phyloP scores from a whole-genome alignment of 2,329 filamentous ascomycete species.

The Sarocladiaceae sp. region DNA sequence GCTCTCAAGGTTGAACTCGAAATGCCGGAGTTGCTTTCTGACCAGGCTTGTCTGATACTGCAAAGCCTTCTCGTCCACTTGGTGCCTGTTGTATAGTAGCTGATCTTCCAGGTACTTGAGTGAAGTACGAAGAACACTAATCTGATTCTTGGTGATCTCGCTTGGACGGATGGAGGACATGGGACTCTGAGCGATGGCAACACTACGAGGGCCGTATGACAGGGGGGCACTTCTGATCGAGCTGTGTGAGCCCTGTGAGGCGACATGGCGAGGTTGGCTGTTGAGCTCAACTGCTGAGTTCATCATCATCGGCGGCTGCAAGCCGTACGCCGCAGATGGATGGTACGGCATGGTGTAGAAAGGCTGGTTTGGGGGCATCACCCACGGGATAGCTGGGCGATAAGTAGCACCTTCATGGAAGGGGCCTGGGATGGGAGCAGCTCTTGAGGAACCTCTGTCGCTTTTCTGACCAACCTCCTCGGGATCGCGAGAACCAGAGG shows the following conservation, averaged over 20 bases:
- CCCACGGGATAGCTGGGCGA: conserved; percentile 3
- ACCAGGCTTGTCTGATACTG: conserved; percentile 37
- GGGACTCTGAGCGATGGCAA: conserved; percentile 23
- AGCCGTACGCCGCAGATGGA: conserved; percentile 18
- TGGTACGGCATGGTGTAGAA: conserved; percentile 23
- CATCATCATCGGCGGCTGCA: conserved; percentile 17
- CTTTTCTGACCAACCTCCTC: neutral
- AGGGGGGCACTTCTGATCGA: neutral
- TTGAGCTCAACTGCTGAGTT: conserved; percentile 16
- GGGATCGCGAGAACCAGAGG: neutral
- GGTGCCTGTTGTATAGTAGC: conserved; percentile 57
- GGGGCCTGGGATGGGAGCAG: neutral
- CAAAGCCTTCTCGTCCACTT: conserved; percentile 54
- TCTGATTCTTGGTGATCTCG: conserved; percentile 57
- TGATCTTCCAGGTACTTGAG: conserved; percentile 55
- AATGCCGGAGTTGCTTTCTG: conserved; percentile 42
- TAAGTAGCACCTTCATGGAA: neutral
- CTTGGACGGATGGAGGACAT: conserved; percentile 57
- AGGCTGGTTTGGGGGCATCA: conserved; percentile 16
- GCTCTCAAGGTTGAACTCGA: conserved; percentile 40
- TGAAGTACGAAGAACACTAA: conserved; percentile 46
- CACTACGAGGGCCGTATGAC: neutral
- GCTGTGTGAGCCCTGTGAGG: neutral
- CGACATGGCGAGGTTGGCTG: neutral
- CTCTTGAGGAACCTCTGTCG: conserved; percentile 2